These are phyloP conservation scores for Yamadazyma conglobata DNA, from an alignment of 1,139 yeast species.

Conservation along the genomic window DNA sequence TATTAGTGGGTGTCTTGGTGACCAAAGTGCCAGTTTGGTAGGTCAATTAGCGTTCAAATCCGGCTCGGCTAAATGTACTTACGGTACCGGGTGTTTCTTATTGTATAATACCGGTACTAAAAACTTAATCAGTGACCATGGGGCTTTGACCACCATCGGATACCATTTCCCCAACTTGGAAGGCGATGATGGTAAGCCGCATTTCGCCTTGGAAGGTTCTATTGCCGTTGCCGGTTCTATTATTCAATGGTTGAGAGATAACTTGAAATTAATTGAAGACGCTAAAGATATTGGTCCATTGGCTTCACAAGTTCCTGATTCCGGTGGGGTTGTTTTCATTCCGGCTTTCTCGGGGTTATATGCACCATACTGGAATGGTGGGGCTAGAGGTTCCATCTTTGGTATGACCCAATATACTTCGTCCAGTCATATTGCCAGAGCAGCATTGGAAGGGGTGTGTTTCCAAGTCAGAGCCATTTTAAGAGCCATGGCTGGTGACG, in stretches of 20 bases:
- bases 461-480: conserved; percentile 90
- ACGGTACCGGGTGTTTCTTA: conserved; percentile 94
- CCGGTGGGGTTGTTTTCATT: conserved; percentile 92
- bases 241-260: conserved; percentile 93
- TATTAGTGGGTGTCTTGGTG: conserved; percentile 88
- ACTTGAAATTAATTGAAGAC: conserved; percentile 73
- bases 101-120: conserved; percentile 80
- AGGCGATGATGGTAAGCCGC: conserved; percentile 56
- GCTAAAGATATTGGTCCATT: conserved; percentile 89
- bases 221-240: conserved; percentile 96
- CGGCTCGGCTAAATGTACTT: conserved; percentile 94
- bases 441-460: conserved; percentile 94
- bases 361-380: conserved; percentile 96
- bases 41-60: conserved; percentile 84
- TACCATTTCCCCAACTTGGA: conserved; percentile 76
- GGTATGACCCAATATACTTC: conserved; percentile 90
- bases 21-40: conserved; percentile 89
- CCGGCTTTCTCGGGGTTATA: conserved; percentile 94
- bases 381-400: conserved; percentile 87
- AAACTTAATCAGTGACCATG: conserved; percentile 66
- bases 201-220: conserved; percentile 91
- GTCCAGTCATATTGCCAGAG: conserved; percentile 86
- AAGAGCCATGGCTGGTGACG: conserved; percentile 85
- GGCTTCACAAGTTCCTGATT: conserved; percentile 74
- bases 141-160: conserved; percentile 85